Evolutionary conservation across 306 rosid species (phyloP).

Genomic region (Sophora flavescens): DNA sequence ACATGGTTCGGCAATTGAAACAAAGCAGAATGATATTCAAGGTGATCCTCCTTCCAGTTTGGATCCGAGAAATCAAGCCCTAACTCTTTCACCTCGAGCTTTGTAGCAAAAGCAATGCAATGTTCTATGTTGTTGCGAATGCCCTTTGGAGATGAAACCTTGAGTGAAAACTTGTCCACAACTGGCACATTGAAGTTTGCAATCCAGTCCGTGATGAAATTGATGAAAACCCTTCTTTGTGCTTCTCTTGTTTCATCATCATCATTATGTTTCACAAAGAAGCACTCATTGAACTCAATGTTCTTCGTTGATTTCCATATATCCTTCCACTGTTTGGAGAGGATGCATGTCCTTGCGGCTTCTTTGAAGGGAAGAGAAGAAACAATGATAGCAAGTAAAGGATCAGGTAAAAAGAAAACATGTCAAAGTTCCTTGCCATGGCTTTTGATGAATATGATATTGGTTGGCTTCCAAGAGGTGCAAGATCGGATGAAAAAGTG

Average conservation of each 20-base stretch:
- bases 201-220: slow-evolving; percentile 25
- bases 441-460: neutral
- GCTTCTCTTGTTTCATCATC: neutral
- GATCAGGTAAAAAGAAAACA: neutral
- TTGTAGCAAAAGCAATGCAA: slow-evolving; percentile 1
- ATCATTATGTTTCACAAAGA: slow-evolving; percentile 2
- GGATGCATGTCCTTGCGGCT: slow-evolving; percentile 36
- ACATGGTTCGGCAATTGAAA: no score
- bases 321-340: slow-evolving; percentile 35
- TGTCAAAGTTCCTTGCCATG: neutral
- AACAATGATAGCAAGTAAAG: neutral
- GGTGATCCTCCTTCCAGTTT: no score
- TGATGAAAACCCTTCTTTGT: slow-evolving; percentile 18
- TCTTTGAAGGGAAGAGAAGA: slow-evolving; percentile 47
- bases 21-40: no score
- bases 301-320: slow-evolving; percentile 15
- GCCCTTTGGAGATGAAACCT: slow-evolving; percentile 3
- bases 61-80: slow-evolving; percentile 46
- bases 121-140: neutral
- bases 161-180: slow-evolving; percentile 32
- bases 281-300: slow-evolving; percentile 37
- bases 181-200: neutral
- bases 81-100: neutral
- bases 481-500: no score
- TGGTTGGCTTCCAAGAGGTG: no score